Percentiles rank a stretch among this genome's conserved stretches.
Conservation (phyloP, 306 rosid species). For the Crotalaria pallida region DNA sequence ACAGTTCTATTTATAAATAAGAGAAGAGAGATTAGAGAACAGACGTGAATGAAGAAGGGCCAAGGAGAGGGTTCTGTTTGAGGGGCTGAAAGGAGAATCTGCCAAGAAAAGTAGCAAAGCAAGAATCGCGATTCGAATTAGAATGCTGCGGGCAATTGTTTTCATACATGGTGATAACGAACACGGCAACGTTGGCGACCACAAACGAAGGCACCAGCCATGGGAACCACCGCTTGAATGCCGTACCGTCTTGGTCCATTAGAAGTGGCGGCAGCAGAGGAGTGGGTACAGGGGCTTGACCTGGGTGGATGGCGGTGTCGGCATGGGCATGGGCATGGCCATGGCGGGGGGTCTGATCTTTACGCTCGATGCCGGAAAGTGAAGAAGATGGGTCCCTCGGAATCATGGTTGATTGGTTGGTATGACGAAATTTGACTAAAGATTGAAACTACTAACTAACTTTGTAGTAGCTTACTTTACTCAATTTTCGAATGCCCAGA, state of each 20-base stretch:
- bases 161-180: slow-evolving; percentile 48
- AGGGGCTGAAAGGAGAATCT: slow-evolving; percentile 74
- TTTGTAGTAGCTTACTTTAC: too few relatives aligned
- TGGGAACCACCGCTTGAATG: slow-evolving; percentile 54
- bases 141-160: slow-evolving; percentile 63
- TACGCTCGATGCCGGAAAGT: slow-evolving; percentile 14
- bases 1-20: too few relatives aligned
- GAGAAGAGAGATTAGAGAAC: not conserved
- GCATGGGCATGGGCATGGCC: too few relatives aligned
- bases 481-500: too few relatives aligned
- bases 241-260: not conserved
- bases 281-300: not conserved
- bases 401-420: too few relatives aligned
- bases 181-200: slow-evolving; percentile 43
- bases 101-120: slow-evolving; percentile 58
- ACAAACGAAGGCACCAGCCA: slow-evolving; percentile 75
- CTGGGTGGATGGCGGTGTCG: too few relatives aligned
- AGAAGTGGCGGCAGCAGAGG: not conserved
- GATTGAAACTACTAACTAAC: too few relatives aligned
- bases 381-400: slow-evolving; percentile 21
- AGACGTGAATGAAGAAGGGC: slow-evolving; percentile 78
- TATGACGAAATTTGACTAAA: not conserved
- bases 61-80: slow-evolving; percentile 73
- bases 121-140: not conserved
- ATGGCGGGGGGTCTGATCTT: slow-evolving; percentile 17